Base-by-base conservation (phyloP, 371 early-diverging fungal genomes). In the Spiromyces aspiralis region DNA sequence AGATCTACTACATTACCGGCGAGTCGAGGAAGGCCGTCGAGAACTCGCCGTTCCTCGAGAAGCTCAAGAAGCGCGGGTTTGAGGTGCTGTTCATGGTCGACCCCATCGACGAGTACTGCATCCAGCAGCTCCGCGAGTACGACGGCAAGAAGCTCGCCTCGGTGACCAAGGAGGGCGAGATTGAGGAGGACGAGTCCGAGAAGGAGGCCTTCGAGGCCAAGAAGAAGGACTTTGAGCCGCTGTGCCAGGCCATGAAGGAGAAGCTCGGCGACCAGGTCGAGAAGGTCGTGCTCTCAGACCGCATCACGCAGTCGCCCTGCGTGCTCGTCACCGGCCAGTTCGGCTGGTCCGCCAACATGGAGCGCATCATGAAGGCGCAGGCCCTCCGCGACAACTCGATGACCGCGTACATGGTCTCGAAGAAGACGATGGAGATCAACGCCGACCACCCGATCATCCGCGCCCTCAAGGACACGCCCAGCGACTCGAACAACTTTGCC, bases 341-440 rank as follows among this genome's bases (percentile, higher is more conserved):
- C 64, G 96, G 97, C 52, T 94, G 96, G 93, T 90, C 96, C 27
- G 94, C 93, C 67, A 95, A 95, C 84, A 95, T 95, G 95, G 98
- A 98, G 75, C 87, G 94, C 75, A 96, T 99, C 83, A 97, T 98
- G 94, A 93, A 88, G 79, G 90, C 96, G 44, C 98, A 99, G 77
- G 95, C 98, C 42, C 83, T 94, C 60, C 88, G 95, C 69, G 95
- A 98, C 73, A 78, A 81, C 45, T 81, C 85, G 62, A 94, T 95
- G 95, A 83, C 89, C 44, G 72, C 84, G 44, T 95, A 94, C 87
- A 92, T 94, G 95, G 88, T 87, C 28, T 85, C 86, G 68, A 98
- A 98, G 88, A 95, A 95, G 86, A 95, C 90, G 48, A 76, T 98
- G 53, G 97, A 96, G 74, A 74, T 98, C 68, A 96, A 98, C 84